These are phyloP conservation scores for Amanita exitialis DNA, from an alignment of 768 basidiomycete species.

Conservation along the genomic window DNA sequence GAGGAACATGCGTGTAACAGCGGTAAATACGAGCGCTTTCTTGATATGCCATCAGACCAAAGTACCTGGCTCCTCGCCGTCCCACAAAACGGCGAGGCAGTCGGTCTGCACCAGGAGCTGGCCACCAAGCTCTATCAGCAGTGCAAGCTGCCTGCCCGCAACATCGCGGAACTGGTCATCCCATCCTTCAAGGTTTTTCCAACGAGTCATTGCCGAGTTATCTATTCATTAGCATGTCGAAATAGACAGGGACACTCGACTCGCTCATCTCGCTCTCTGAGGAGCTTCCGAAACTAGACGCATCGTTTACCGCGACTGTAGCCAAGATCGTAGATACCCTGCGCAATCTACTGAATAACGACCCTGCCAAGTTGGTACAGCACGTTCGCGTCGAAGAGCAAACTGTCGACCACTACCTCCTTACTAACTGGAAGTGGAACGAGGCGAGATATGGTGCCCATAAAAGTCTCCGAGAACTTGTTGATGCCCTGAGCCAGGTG, in stretches of 20 bases:
- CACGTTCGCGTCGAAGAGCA: constrained; percentile 76
- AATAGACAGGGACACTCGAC: constrained; percentile 89
- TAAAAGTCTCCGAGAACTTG: constrained; percentile 71
- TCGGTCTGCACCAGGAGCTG: constrained; percentile 60
- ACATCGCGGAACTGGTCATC: constrained; percentile 58
- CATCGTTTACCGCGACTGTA: constrained; percentile 76
- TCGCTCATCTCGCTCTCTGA: constrained; percentile 84
- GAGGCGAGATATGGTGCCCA: constrained; percentile 83
- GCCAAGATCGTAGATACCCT: constrained; percentile 94
- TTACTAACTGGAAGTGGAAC: constrained; percentile 90
- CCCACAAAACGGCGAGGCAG: constrained; percentile 80
- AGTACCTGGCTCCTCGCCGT: constrained; percentile 89
- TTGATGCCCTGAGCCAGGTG: constrained; percentile 82
- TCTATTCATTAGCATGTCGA: constrained; percentile 10
- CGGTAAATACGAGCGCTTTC: background rate
- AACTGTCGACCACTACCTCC: constrained; percentile 66
- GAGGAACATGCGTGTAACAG: background rate
- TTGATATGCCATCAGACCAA: constrained; percentile 85
- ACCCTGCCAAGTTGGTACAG: constrained; percentile 62
- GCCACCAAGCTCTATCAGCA: constrained; percentile 50
- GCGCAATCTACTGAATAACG: constrained; percentile 83
- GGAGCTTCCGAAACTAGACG: constrained; percentile 85
- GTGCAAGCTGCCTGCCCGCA: constrained; percentile 36
- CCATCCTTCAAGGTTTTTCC: constrained; percentile 81
- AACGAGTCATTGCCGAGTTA: constrained; percentile 4